A percentile compares a stretch with the other conserved stretches of the same genome.
Conservation (phyloP, 306 rosid genomes). For the Trifolium fragiferum region DNA sequence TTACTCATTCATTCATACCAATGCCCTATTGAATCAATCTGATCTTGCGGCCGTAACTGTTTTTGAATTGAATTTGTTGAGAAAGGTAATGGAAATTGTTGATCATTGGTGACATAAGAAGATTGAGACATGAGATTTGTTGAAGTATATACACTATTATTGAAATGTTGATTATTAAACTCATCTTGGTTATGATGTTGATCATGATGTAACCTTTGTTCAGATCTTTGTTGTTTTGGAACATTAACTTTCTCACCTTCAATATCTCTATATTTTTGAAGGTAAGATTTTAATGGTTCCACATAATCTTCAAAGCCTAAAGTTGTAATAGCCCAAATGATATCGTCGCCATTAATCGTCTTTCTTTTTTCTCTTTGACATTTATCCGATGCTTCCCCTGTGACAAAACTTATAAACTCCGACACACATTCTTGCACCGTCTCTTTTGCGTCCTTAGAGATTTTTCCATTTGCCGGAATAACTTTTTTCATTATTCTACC, state of each 20-base stretch:
- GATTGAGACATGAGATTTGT: slow-evolving; percentile 55
- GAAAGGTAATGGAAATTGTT: slow-evolving; percentile 58
- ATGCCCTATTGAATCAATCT: slow-evolving; percentile 54
- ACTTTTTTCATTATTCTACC: slow-evolving; percentile 84
- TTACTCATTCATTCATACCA: slow-evolving; percentile 53
- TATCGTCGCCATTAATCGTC: slow-evolving; percentile 74
- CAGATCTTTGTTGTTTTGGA: slow-evolving; percentile 65
- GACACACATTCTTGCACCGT: slow-evolving; percentile 83
- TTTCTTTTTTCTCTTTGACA: slow-evolving; percentile 80
- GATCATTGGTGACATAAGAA: slow-evolving; percentile 58
- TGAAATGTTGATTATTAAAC: slow-evolving; percentile 42
- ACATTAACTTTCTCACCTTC: slow-evolving; percentile 71
- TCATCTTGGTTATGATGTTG: slow-evolving; percentile 45
- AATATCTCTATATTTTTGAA: slow-evolving; percentile 68
- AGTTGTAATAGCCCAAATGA: slow-evolving; percentile 81
- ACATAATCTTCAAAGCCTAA: slow-evolving; percentile 75
- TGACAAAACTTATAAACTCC: slow-evolving; percentile 77
- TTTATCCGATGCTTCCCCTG: slow-evolving; percentile 74
- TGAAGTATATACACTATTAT: slow-evolving; percentile 52
- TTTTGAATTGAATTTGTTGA: slow-evolving; percentile 62
- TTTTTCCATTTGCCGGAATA: slow-evolving; percentile 68
- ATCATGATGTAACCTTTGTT: slow-evolving; percentile 48
- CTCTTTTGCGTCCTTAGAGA: slow-evolving; percentile 82
- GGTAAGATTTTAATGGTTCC: slow-evolving; percentile 60
- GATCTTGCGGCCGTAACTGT: slow-evolving; percentile 66